Evolutionary conservation across 768 basidiomycete genomes (phyloP), one percentile per base, ranked within the genome.

Genomic region (Nevesoporus exiguus): DNA sequence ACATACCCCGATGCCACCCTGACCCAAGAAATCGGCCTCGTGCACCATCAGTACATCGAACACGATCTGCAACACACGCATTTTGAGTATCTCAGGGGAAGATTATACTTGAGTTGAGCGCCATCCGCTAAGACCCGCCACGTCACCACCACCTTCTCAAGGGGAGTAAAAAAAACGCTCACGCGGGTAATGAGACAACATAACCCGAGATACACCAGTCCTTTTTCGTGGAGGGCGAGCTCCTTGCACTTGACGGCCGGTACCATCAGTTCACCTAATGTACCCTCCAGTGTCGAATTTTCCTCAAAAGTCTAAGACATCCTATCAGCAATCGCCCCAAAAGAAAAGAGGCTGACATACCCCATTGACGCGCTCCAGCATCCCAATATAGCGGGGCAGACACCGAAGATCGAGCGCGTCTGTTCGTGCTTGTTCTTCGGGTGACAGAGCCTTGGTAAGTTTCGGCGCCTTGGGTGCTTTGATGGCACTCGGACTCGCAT

Each of bases 41-140:
- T 96, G 87, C 0, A 90, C 83, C 84, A 93, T 93, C 49, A 95
- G 71, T 34, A 93, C 77, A 68, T 97, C 94, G 61, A 96, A 92
- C 5, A 93, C 68, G 52, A 88, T 80, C 62, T 92, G 83, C n/a
- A 92, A 70, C n/a, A 90, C 77, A 44, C 79, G 81, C 11, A 83
- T 70, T 71, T 83, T 86, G 60, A 93, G 77, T 1, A 77, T 73
- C 33, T 86, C 84, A 0, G 88, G 81, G 0, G 84, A 79, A 3
- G 73, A 66, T 45, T 90, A 73, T 1, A 90, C 75, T 69, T 95
- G 93, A 86, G 47, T 79, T 72, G 43, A 69, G 55, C 4, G 67
- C 31, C 31, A 33, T 33, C 13, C 10, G 13, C 13, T 33, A 14
- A 30, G 10, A 30, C 30, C 6, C 5, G 30, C 10, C 30, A 5